Base-by-base conservation (phyloP, 805 yeast species). In the Debaryomyces hansenii region DNA sequence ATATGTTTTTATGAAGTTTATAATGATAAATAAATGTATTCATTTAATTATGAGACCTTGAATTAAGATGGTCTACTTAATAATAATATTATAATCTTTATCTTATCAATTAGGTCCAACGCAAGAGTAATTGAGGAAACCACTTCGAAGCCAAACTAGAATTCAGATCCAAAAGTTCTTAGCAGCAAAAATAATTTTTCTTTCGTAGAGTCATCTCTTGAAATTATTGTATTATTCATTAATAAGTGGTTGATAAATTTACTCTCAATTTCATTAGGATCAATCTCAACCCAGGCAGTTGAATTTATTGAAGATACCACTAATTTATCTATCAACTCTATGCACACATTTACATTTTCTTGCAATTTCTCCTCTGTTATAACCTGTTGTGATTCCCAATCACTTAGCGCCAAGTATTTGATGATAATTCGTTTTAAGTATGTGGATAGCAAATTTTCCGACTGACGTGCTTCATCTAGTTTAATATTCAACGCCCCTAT, bases 231-330 rank as follows among this genome's bases (percentile, higher is more conserved):
- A 37, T 42, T 44, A 37, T 49, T 50, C 20, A 51, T 32, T 4
- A 44, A 33, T 46, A 54, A 34, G 16, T 41, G 36, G 20, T 37
- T 44, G 5, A 54, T 46, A 9, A 54, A 31, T 24, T 40, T 28
- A 8, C 34, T 46, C 9, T 48, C 45, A 12, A 15, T 24, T 14
- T 28, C 40, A 7, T 40, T 40, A 4, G 47, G 41, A 7, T 48
- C 41, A 3, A 54, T 34, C 28, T 44, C 42, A 2, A 50, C 42
- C 62, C 62, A 56, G 4, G 43, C 42, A 8, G 28, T 20, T n/a
- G 27, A 15, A 14, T 28, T 27, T 11, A 39, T 18, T 11, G 27
- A 29, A 3, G 47, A 20, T 9, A 28, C 36, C 5, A 55, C 15
- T 14, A 57, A 37, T 2, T 45, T 16, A 12, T 50, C 46, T 10